Evolutionary conservation across 352 stramenopile genomes (phyloP), one percentile per base, ranked within the genome.

Genomic region (Phytophthora ohioensis): DNA sequence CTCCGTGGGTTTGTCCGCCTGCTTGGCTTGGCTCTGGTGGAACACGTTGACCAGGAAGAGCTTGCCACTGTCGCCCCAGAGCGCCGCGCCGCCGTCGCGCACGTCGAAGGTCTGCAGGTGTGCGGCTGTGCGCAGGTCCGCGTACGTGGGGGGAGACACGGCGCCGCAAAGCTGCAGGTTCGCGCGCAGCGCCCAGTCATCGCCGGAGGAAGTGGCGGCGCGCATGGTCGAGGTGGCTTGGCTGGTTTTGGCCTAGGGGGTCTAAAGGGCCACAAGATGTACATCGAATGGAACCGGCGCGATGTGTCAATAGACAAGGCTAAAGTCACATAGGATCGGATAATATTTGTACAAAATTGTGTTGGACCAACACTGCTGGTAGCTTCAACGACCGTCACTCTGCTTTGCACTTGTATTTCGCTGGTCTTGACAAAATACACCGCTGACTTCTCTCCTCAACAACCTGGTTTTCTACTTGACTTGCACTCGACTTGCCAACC

Each of bases 91-190:
- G 59, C 69, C 68, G n/a, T 88, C 79, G 70, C 71, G 75, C 54
- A 93, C 80, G 62, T 91, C 85, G 51, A 93, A 93, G 2, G 85
- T 91, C 61, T 81, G 81, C 30, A 90, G 70, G 51, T 90, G 76
- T 49, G 81, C 80, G 34, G 79, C 76, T 49, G 78, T 85, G 58
- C 75, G 71, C 45, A 91, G 54, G 46, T 87, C 72, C 13, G 72
- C 80, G 65, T 88, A 91, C 38, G 68, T 73, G 13, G 85, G 83
- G 58, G 82, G 83, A 36, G 55, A 54, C 65, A 89, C 80, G 27
- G 76, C 68, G n/a, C 85, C 83, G 57, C 83, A 91, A 11, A 91
- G 79, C 75, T 91, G 76, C 51, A 93, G 64, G 46, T 81, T 81
- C 39, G 66, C 61, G 60, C 71, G 72, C 61, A 93, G 67, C 46